Evolutionary conservation across 2,329 filamentous ascomycete genomes (phyloP), one percentile per base, ranked within the genome.

Genomic region (Hirsutella rhossiliensis): DNA sequence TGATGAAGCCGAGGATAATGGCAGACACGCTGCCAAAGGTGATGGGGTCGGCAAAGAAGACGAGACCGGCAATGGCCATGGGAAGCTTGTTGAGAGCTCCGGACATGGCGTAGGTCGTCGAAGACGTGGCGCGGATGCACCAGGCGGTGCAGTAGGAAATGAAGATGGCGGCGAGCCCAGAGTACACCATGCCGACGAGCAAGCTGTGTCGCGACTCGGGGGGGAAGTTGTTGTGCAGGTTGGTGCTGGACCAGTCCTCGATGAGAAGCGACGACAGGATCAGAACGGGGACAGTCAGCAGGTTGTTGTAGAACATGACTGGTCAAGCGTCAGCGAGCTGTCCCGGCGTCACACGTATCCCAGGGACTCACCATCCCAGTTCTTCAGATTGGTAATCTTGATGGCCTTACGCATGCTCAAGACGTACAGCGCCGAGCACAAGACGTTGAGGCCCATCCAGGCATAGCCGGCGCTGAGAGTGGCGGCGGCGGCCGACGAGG

Each of bases 231-330:
- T 75, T 80, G 53, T 71, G 66, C 54, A 98, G 68, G 68, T 98
- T 98, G 48, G 74, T 73, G 42, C 77, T 70, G 7, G 89, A 94
- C 92, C 92, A 98, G 68, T 97, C 87, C 64, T 98, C 92, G 52
- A 84, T 70, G 50, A 95, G 56, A 43, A 96, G 69, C 30, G 90
- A 94, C 62, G 82, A 81, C 55, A 87, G 62, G 46, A 97, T 65
- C 43, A 98, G 80, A 56, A 97, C 83, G 27, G 92, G 92, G 51
- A 98, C 95, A 45, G 89, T 94, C 53, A 98, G 80, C 40, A 97
- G 77, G 67, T 98, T 97, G 78, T 98, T 98, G 75, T 98, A 98
- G 71, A 92, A 97, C 92, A 97, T 98, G 59, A 89, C 90, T 97
- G n/a, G 23, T 52, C 40, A 28, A 7, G 7, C 11, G 19, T 11